A percentile compares a stretch with the other conserved stretches of the same genome.
phyloP scores from a whole-genome alignment of 208 protist species.

The Naegleria fowleri region DNA sequence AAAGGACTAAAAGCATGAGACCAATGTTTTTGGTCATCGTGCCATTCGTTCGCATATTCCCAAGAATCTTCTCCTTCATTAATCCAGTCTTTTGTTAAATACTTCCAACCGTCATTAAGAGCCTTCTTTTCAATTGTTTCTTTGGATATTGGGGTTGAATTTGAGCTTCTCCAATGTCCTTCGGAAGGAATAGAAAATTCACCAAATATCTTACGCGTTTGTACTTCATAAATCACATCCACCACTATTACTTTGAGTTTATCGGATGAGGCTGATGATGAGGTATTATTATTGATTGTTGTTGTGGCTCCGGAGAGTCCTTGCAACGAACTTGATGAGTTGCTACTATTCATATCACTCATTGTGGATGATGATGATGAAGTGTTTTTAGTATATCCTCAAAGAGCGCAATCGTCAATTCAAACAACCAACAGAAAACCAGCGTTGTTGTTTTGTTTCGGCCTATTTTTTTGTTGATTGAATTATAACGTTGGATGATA shows the following conservation, averaged over 20 bases:
- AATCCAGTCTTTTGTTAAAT: not conserved
- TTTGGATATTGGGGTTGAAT: not conserved
- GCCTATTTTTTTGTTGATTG: no score
- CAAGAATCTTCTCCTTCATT: not conserved
- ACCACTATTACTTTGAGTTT: not conserved
- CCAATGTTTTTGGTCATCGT: not conserved
- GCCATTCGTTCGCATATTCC: not conserved
- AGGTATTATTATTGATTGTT: no score
- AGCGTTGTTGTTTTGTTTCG: no score
- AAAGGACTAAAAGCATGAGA: not conserved
- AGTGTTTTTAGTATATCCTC: no score
- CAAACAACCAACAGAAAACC: no score
- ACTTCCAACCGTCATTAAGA: not conserved
- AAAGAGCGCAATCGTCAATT: no score
- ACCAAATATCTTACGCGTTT: not conserved
- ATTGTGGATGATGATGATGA: no score
- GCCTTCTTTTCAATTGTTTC: not conserved
- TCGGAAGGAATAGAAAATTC: not conserved
- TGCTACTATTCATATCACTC: no score
- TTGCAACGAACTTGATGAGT: no score
- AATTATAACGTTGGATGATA: no score
- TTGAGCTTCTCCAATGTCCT: not conserved
- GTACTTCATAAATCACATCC: slow-evolving; percentile 6
- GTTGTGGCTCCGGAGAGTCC: no score
- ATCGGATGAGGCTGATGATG: no score